These are phyloP conservation scores for Odonthalia washingtoniensis DNA, from an alignment of 31 red algal species.

Conservation along the genomic window DNA sequence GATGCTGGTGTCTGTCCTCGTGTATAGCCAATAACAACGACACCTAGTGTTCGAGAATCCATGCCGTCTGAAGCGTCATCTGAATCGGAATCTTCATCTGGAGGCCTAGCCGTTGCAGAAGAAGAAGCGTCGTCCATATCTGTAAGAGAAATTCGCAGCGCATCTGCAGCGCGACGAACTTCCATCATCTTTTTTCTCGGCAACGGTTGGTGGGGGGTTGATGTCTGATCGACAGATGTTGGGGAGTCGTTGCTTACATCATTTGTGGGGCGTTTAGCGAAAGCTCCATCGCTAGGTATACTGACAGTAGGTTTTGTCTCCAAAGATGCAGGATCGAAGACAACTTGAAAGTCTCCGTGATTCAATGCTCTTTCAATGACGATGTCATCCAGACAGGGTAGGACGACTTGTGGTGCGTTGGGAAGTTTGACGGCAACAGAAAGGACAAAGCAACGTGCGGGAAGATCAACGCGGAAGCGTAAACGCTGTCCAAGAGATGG, in stretches of 20 bases:
- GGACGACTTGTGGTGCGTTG: conserved; percentile 32
- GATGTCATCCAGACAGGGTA: conserved; percentile 49
- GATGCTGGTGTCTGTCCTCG: conserved; percentile 72
- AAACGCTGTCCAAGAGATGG: conserved; percentile 49
- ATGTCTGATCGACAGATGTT: conserved; percentile 35
- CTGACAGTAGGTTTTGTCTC: neutral
- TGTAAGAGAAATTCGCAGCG: conserved; percentile 59
- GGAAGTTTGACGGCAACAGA: conserved; percentile 69
- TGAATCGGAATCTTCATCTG: neutral
- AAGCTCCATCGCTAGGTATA: neutral
- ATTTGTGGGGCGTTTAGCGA: neutral
- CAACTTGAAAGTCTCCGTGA: conserved; percentile 61
- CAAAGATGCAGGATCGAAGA: conserved; percentile 41
- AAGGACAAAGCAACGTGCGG: conserved; percentile 73
- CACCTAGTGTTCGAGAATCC: conserved; percentile 52
- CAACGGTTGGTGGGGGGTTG: neutral
- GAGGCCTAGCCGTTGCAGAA: neutral
- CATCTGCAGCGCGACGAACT: conserved; percentile 61
- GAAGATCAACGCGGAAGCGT: conserved; percentile 73
- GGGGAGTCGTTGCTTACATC: conserved; percentile 32
- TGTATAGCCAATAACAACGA: conserved; percentile 72
- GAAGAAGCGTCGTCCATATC: conserved; percentile 51
- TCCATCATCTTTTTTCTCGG: conserved; percentile 62
- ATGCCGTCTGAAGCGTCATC: conserved; percentile 34
- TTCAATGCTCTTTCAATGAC: conserved; percentile 66